Evolutionary conservation across 2,329 filamentous ascomycete species (phyloP), one percentile per base, ranked within the genome.

Genomic region (Alternaria incomplexa): DNA sequence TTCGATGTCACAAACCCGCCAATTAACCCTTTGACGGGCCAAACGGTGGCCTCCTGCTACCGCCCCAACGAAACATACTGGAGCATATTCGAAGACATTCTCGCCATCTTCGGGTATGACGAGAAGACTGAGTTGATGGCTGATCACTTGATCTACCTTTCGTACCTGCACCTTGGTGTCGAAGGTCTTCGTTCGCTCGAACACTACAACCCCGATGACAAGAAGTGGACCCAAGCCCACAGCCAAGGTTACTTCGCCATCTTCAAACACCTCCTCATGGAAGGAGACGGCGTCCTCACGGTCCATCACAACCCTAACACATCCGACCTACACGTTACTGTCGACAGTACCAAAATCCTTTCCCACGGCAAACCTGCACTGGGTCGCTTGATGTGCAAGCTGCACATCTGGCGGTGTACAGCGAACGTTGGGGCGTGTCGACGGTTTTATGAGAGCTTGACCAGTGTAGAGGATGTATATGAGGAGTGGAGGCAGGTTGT

Each of bases 341-440:
- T 51, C 6, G 47, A 51, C 26, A 2, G 47, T 2, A 28, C n/a
- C 10, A 51, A 51, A 1, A 51, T 51, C 26, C 3, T 32, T 0
- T 22, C 26, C 3, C 5, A 51, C 28, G 47, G 47, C 1, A 51
- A 51, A 25, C 47, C 47, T 0, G 47, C 47, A 1, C 26, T 51
- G 26, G 47, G 47, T 15, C 47, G 47, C 26, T 8, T 51, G 47
- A 25, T 51, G 26, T 10, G 30, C 6, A 0, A 0, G 1, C 3
- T 51, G 26, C 47, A 51, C 22, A 17, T 51, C n/a, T 28, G 15
- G 23, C 47, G 47, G n/a, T 51, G 47, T 17, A 51, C 47, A 28
- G 47, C 47, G n/a, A 1, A 51, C 11, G 5, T 22, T n/a, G 15
- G 15, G 11, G 10, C 25, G 11, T 51, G 25, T 4, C 25, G 47